Evolutionary conservation across 1,139 yeast genomes (phyloP).

Genomic region (Scheffersomyces titani): DNA sequence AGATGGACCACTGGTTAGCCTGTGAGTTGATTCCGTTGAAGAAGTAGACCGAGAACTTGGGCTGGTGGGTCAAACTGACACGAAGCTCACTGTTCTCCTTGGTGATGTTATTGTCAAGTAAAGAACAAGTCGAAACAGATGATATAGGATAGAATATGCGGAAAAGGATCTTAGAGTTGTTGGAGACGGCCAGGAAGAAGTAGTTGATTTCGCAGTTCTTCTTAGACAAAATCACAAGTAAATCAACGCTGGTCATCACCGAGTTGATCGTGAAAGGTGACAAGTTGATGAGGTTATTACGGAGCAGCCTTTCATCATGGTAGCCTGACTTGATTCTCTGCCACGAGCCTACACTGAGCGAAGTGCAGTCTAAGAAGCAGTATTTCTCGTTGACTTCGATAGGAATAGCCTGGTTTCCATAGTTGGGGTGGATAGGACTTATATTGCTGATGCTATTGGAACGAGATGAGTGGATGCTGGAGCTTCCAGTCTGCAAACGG

Average conservation of each 20-base stretch:
- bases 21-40: conserved; percentile 50
- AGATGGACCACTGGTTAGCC: conserved; percentile 75
- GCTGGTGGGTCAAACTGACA: conserved; percentile 56
- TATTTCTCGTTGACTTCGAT: conserved; percentile 65
- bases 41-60: conserved; percentile 76
- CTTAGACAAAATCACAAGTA: conserved; percentile 65
- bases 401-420: conserved; percentile 32
- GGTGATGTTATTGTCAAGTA: conserved; percentile 48
- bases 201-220: conserved; percentile 72
- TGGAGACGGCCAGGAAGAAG: conserved; percentile 69
- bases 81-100: conserved; percentile 52
- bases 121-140: conserved; percentile 46
- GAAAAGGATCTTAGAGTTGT: conserved; percentile 65
- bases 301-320: conserved; percentile 40
- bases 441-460: conserved; percentile 23
- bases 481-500: conserved; percentile 3
- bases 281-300: conserved; percentile 53
- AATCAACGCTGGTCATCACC: conserved; percentile 66
- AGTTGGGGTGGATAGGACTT: neutral
- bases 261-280: conserved; percentile 66
- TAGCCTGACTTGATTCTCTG: conserved; percentile 70
- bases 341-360: conserved; percentile 77
- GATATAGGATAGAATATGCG: conserved; percentile 67
- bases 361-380: conserved; percentile 64
- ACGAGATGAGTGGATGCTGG: conserved; percentile 15